phyloP scores from a whole-genome alignment of 2,329 filamentous ascomycete genomes.

The Colletotrichum endophyticum region DNA sequence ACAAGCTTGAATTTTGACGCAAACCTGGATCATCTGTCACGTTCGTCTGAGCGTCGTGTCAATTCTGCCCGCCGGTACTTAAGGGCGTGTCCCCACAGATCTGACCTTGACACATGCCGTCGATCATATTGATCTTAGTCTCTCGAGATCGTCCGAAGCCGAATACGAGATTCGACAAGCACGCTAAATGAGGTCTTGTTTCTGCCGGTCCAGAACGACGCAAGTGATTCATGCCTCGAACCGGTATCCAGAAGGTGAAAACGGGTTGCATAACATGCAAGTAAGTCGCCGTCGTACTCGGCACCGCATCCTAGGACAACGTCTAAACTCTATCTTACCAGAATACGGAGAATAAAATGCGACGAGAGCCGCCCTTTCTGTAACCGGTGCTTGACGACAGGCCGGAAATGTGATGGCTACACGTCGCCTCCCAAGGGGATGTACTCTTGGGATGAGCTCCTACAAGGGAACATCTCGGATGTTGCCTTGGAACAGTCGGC shows the following conservation, averaged over 20 bases:
- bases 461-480: neutral
- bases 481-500: neutral
- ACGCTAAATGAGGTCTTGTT: neutral
- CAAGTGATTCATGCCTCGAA: neutral
- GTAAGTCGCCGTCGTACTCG: neutral
- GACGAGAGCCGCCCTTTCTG: constrained; percentile 22
- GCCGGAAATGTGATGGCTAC: constrained; percentile 21
- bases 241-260: constrained; percentile 7
- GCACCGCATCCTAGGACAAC: neutral
- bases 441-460: neutral
- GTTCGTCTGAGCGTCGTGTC: neutral
- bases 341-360: constrained; percentile 19
- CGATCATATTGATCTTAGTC: neutral
- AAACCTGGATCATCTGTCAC: neutral
- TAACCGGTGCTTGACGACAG: constrained; percentile 16
- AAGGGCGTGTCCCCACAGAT: neutral
- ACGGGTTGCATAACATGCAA: constrained; percentile 24
- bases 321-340: neutral
- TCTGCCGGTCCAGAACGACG: neutral
- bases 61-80: neutral
- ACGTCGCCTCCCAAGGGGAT: neutral
- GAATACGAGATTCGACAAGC: neutral
- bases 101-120: neutral
- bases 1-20: neutral
- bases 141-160: neutral